Conservation (phyloP, 2,329 filamentous ascomycete species). For the Rugonectria rugulosa region DNA sequence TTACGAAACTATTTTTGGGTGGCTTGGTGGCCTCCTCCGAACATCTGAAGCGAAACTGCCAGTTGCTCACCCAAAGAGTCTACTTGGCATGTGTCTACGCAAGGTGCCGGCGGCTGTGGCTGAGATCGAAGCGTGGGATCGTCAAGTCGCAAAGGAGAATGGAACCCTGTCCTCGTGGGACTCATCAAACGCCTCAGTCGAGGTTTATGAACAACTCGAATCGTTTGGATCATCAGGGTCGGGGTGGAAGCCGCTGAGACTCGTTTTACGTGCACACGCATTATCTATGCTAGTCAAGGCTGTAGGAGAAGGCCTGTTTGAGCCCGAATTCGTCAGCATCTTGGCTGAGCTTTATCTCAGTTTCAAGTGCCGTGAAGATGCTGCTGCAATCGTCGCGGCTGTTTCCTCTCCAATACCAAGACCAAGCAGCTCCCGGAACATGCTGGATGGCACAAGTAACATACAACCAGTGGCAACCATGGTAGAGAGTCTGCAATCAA, state of each 20-base stretch:
- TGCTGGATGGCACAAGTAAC: conserved; percentile 25
- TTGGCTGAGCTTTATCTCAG: conserved; percentile 41
- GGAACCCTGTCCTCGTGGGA: conserved; percentile 39
- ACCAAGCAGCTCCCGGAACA: conserved; percentile 25
- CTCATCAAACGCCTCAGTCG: conserved; percentile 36
- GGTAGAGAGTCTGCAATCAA: conserved; percentile 20
- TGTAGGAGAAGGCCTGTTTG: conserved; percentile 42
- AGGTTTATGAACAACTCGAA: conserved; percentile 47
- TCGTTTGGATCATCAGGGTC: conserved; percentile 35
- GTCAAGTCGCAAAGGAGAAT: conserved; percentile 29
- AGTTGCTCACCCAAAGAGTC: conserved; percentile 40
- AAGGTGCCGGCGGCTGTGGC: conserved; percentile 40
- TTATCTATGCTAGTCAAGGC: conserved; percentile 40
- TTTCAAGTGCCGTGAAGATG: conserved; percentile 40
- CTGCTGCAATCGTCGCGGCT: conserved; percentile 34
- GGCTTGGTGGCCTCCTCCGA: conserved; percentile 41
- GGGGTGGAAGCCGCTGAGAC: conserved; percentile 46
- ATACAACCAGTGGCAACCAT: conserved; percentile 34
- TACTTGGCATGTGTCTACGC: conserved; percentile 48
- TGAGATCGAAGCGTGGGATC: conserved; percentile 46
- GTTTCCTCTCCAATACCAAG: conserved; percentile 23
- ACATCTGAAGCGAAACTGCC: conserved; percentile 34
- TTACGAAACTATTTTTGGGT: conserved; percentile 45
- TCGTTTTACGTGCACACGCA: conserved; percentile 44
- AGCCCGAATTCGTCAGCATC: conserved; percentile 36